Base-by-base conservation (phyloP, 192 early-diverging fungal genomes). In the Haplosporangium gracile region DNA sequence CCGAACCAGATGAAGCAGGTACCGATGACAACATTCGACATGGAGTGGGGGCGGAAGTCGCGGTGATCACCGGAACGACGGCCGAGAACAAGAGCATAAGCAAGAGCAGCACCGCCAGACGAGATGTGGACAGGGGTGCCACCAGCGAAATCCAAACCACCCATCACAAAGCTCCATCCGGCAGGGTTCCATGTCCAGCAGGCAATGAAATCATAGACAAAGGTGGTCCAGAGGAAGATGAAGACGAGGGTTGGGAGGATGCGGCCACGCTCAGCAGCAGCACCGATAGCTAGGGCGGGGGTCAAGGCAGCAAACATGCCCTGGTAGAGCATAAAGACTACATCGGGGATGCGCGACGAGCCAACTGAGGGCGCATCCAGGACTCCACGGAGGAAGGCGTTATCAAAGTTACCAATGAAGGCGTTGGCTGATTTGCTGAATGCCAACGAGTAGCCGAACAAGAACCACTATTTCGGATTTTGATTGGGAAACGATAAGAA, bases 71-170 rank as follows among this genome's bases (percentile, higher is more conserved):
- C 94, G 68, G 93, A 89, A 63, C 98, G 95, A 81, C 93, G 94
- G 71, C 98, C 98, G 43, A 98, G 77, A n/a, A 97, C 92, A 51
- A 97, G 70, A 47, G 95, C 91, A 88, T 96, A 97, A 34, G 98
- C 98, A 57, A 99, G 90, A 53, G 95, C 96, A 70, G 96, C 94
- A 83, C 95, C 96, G 39, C 98, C 98, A 60, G 96, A 97, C 4
- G 94, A 90, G 38, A 98, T 95, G 88, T 99, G 97, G 43, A 99
- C 97, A 24, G 97, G 97, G 29, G 97, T 96, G 40, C 98, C 97
- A 69, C 98, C 98, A 29, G 98, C 97, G 76, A 96, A 99, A 90
- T 99, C 97, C 49, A 98, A 91, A 70, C 91, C 93, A 51, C 97
- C 97, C 90, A 97, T 90, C 51, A 93, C 94, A 70, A 87, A 90